Percentiles rank a stretch among this genome's conserved stretches.
Conservation (phyloP, 208 protist genomes). For the Leishmania aethiopica region DNA sequence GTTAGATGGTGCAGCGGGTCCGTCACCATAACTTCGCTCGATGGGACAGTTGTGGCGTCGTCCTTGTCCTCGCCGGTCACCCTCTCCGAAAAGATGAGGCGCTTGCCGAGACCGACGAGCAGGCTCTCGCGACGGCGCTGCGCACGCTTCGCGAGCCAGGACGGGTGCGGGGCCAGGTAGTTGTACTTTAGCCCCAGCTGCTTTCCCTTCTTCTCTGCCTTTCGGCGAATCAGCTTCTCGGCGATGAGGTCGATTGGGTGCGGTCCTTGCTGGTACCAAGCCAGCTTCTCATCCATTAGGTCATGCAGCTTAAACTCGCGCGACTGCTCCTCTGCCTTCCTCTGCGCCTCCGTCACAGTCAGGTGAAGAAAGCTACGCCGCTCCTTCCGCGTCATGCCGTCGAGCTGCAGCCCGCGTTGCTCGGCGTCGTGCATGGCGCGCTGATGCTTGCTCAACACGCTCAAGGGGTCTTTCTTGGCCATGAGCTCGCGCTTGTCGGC, state of each 20-base stretch:
- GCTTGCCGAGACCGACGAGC: conserved; percentile 70
- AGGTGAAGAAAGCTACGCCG: conserved; percentile 73
- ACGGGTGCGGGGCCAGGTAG: conserved; percentile 83
- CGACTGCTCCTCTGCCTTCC: conserved; percentile 58
- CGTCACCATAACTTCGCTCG: conserved; percentile 24
- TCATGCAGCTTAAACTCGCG: conserved; percentile 76
- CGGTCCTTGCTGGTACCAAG: conserved; percentile 91
- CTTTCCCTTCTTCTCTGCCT: conserved; percentile 84
- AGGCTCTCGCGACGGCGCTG: conserved; percentile 62
- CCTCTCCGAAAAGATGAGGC: conserved; percentile 57
- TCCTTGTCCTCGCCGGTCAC: conserved; percentile 49
- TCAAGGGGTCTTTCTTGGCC: conserved; percentile 40
- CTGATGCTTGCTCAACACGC: conserved; percentile 79
- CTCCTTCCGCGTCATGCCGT: conserved; percentile 88
- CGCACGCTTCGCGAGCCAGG: conserved; percentile 82
- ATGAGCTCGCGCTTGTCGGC: conserved; percentile 26
- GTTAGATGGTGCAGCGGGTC: conserved; percentile 55
- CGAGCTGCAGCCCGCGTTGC: conserved; percentile 69
- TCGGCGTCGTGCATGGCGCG: conserved; percentile 56
- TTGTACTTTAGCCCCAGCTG: conserved; percentile 85
- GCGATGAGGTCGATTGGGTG: conserved; percentile 87
- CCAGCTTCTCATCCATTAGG: conserved; percentile 82
- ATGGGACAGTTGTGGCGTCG: conserved; percentile 12
- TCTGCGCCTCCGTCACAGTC: conserved; percentile 68
- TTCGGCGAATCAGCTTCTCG: conserved; percentile 77